Percentiles rank a stretch among this genome's conserved stretches.
Evolutionary conservation across 495 filamentous ascomycete species (phyloP).

Genomic region (Penicillium chermesinum): DNA sequence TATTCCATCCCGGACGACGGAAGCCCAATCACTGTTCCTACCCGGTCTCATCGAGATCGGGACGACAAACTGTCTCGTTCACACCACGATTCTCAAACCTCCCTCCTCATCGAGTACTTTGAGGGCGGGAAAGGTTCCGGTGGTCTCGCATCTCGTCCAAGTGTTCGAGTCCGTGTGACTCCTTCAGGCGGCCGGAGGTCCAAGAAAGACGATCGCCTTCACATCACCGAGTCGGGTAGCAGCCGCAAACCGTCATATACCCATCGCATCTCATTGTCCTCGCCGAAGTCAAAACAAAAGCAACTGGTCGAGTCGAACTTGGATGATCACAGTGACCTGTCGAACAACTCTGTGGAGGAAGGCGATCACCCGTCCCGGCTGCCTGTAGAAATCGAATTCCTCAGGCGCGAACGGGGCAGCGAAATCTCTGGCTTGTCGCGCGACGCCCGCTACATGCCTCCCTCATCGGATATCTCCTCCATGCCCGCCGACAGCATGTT

Average conservation of each 20-base stretch:
- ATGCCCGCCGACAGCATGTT: constrained; percentile 90
- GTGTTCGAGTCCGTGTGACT: constrained; percentile 91
- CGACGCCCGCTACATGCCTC: constrained; percentile 53
- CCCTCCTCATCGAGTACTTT: constrained; percentile 96
- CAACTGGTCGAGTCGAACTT: constrained; percentile 34
- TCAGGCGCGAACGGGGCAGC: constrained; percentile 52
- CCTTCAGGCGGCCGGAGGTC: constrained; percentile 61
- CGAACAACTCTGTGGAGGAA: constrained; percentile 69
- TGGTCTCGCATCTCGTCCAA: constrained; percentile 63
- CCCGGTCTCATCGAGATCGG: constrained; percentile 53
- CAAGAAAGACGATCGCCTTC: constrained; percentile 63
- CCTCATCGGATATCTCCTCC: constrained; percentile 80
- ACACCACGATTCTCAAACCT: constrained; percentile 72
- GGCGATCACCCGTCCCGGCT: constrained; percentile 59
- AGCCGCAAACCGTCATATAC: constrained; percentile 61
- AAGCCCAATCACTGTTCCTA: constrained; percentile 81
- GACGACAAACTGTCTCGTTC: constrained; percentile 47
- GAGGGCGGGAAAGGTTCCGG: constrained; percentile 72
- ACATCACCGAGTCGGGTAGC: constrained; percentile 73
- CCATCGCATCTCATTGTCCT: constrained; percentile 56
- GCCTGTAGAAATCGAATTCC: constrained; percentile 82
- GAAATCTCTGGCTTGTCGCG: constrained; percentile 56
- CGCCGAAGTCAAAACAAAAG: constrained; percentile 42
- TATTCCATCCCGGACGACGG: constrained; percentile 96
- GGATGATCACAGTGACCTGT: constrained; percentile 56